Evolutionary conservation across 495 filamentous ascomycete species (phyloP).

Genomic region (Aspergillus mulundensis): DNA sequence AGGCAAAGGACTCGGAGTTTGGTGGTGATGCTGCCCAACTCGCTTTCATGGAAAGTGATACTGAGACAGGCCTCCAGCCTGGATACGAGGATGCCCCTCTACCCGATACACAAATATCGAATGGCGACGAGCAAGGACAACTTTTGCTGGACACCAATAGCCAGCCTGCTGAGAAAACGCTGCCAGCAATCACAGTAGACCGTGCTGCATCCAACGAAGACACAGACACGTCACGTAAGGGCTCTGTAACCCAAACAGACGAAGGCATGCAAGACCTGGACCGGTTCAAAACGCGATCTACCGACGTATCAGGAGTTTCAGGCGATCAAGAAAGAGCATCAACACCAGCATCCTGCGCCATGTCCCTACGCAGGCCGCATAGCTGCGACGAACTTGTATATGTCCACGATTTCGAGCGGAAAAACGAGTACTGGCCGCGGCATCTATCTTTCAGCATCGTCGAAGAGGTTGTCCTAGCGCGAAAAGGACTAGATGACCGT

Average conservation of each 20-base stretch:
- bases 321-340: conserved; percentile 26
- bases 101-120: conserved; percentile 13
- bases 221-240: conserved; percentile 17
- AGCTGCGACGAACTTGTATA: conserved; percentile 36
- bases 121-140: conserved; percentile 17
- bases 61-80: conserved; percentile 14
- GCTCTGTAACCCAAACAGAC: conserved; percentile 14
- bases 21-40: conserved; percentile 28
- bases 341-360: conserved; percentile 25
- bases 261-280: conserved; percentile 33
- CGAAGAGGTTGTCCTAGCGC: conserved; percentile 79
- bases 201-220: conserved; percentile 20
- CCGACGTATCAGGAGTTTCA: conserved; percentile 35
- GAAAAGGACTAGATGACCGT: conserved; percentile 49
- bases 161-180: conserved; percentile 22
- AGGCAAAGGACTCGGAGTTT: conserved; percentile 37
- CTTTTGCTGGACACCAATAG: conserved; percentile 7
- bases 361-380: conserved; percentile 42
- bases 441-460: conserved; percentile 85
- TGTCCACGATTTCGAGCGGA: conserved; percentile 21
- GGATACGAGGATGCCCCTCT: conserved; percentile 23
- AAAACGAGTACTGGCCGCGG: conserved; percentile 57
- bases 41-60: conserved; percentile 33
- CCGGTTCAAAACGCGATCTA: conserved; percentile 30
- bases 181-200: conserved; percentile 38